Evolutionary conservation across 257 asterid genomes (phyloP), one percentile per base, ranked within the genome.

Genomic region (Gynochthodes officinalis): DNA sequence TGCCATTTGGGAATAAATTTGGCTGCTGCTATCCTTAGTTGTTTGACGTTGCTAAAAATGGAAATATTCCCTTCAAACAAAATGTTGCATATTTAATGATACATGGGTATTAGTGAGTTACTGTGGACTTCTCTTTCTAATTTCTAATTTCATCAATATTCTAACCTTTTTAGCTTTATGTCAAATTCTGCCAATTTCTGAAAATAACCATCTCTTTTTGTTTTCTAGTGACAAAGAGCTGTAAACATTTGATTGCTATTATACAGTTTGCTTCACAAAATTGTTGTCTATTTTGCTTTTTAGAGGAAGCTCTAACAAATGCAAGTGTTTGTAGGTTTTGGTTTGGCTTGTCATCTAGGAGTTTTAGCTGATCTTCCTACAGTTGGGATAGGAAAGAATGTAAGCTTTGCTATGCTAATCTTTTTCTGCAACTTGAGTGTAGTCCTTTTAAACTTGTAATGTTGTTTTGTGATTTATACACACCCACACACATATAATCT

Each of bases 331-430:
- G 76, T 87, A 92, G 98, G 96, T 54, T 89, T 89, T 80, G 98
- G 97, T 64, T 84, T 89, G 85, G 98, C 98, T 66, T 89, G 97
- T 72, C 97, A 93, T 82, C 82, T 93, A 77, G 97, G 98, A 27
- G 96, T 93, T 80, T 78, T 88, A 80, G 89, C 88, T 59, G 83
- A 89, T 81, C 84, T 91, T 84, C 97, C 96, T 46, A 85, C 97
- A 14, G 75, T 93, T 72, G 98, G 98, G 72, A 76, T 93, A 35
- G 97, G 97, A 72, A 93, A 93, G 83, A 93, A 86, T 75, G 96
- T 92, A 83, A 75, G 91, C 64, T 74, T 44, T 46, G 53, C 54
- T 73, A 16, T 48, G 59, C 44, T 54, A 59, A 65, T 74, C 44
- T 55, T 46, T n/a, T 40, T 7, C 4, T 62, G n/a, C 35, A 42